A percentile compares a stretch with the other conserved stretches of the same genome.
phyloP scores from a whole-genome alignment of 495 filamentous ascomycete genomes.

The Amorphotheca resinae region DNA sequence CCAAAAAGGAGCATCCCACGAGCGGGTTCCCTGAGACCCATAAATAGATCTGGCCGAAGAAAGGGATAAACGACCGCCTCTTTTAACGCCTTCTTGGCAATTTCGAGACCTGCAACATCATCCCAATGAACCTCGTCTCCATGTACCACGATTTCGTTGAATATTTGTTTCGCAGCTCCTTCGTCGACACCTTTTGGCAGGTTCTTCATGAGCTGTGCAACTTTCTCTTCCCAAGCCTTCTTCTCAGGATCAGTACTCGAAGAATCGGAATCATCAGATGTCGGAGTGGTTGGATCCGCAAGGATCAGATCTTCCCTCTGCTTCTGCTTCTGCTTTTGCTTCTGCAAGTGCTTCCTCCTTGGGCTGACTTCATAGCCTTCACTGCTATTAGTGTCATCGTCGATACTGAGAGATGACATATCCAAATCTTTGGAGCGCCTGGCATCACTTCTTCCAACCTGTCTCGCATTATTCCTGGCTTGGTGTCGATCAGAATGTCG shows the following conservation, averaged over 20 bases:
- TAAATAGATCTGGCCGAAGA: conserved; percentile 88
- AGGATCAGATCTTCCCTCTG: conserved; percentile 17
- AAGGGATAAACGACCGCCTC: conserved; percentile 98
- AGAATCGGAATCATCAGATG: conserved; percentile 14
- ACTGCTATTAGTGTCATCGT: conserved; percentile 28
- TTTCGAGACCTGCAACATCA: conserved; percentile 83
- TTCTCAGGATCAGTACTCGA: conserved; percentile 6
- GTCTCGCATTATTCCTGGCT: conserved; percentile 11
- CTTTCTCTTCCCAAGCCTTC: conserved; percentile 38
- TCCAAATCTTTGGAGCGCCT: conserved; percentile 17
- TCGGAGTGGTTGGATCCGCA: conserved; percentile 16
- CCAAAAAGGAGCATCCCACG: conserved; percentile 95
- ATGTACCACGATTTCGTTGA: conserved; percentile 91
- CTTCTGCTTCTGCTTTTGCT: conserved; percentile 15
- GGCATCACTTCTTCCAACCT: conserved; percentile 13
- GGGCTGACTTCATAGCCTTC: conserved; percentile 9
- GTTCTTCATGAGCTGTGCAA: conserved; percentile 51
- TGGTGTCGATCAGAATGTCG: conserved; percentile 18
- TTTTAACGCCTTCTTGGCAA: conserved; percentile 84
- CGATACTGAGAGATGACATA: conserved; percentile 25
- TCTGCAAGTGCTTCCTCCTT: conserved; percentile 11
- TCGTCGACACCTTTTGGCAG: conserved; percentile 72
- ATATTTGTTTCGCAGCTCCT: conserved; percentile 72
- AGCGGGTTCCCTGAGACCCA: conserved; percentile 87
- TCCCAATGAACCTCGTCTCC: conserved; percentile 94